Conservation (phyloP, 371 early-diverging fungal species). For the Mortierella sp. region DNA sequence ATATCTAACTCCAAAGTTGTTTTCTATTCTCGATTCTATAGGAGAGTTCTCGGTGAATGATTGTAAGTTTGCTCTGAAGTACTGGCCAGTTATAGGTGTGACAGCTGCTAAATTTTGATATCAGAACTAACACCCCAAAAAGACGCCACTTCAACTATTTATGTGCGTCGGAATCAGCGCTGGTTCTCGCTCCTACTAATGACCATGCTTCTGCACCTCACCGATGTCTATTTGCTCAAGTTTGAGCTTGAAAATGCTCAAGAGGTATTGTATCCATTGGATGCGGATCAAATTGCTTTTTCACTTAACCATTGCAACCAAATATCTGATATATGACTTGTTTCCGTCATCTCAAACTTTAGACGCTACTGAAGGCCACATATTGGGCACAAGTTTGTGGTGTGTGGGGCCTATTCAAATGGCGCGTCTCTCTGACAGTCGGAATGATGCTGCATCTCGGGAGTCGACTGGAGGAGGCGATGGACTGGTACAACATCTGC, state of each 20-base stretch:
- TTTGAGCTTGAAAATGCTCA: conserved; percentile 42
- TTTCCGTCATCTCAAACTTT: neutral
- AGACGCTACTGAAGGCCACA: conserved; percentile 47
- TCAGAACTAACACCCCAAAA: neutral
- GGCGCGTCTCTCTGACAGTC: conserved; percentile 40
- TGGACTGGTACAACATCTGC: conserved; percentile 53
- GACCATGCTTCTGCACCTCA: conserved; percentile 49
- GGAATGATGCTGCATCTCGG: conserved; percentile 51
- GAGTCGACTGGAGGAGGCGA: conserved; percentile 37
- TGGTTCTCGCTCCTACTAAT: conserved; percentile 55
- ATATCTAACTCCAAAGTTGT: neutral
- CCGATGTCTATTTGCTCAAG: conserved; percentile 48
- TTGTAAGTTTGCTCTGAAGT: conserved; percentile 21
- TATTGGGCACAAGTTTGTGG: conserved; percentile 53
- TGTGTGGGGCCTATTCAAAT: conserved; percentile 45
- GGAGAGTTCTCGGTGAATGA: conserved; percentile 52
- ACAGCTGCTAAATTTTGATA: too few species aligned
- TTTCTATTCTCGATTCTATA: conserved; percentile 3
- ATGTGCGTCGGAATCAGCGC: conserved; percentile 43
- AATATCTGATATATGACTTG: too few species aligned
- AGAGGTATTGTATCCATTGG: conserved; percentile 26
- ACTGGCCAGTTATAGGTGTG: neutral
- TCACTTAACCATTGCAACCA: too few species aligned
- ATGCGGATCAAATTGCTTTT: conserved; percentile 11
- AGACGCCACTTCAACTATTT: conserved; percentile 35